Evolutionary conservation across 2,329 filamentous ascomycete species (phyloP).

Genomic region (Dendryphion nanum): DNA sequence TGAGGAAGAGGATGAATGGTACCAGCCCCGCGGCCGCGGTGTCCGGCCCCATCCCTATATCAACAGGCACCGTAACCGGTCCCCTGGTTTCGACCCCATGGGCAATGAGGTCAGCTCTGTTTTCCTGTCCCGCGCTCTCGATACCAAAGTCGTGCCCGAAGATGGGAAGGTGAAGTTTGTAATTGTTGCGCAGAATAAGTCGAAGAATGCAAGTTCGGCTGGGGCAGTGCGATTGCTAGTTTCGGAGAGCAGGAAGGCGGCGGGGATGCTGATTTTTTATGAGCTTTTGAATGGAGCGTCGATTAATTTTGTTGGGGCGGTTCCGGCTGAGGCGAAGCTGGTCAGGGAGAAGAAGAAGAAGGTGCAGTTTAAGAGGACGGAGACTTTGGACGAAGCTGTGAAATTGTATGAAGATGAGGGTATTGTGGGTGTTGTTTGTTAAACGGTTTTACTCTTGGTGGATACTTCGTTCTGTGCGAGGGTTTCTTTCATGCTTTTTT

Average conservation of each 20-base stretch:
- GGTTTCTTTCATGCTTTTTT: not conserved
- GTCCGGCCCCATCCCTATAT: too few relatives aligned
- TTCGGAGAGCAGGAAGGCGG: conserved; percentile 23
- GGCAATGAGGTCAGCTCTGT: conserved; percentile 14
- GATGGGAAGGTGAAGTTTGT: conserved; percentile 11
- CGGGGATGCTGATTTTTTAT: conserved; percentile 21
- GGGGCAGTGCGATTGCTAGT: conserved; percentile 21
- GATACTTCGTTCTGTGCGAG: not conserved
- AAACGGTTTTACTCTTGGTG: not conserved
- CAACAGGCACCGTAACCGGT: conserved; percentile 6
- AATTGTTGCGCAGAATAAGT: conserved; percentile 17
- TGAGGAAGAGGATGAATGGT: too few relatives aligned
- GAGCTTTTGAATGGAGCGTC: conserved; percentile 19
- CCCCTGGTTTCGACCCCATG: conserved; percentile 7
- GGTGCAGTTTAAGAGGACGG: conserved; percentile 17
- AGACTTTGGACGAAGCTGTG: conserved; percentile 15
- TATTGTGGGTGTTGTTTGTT: conserved; percentile 18
- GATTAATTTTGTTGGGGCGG: conserved; percentile 19
- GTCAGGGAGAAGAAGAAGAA: conserved; percentile 9
- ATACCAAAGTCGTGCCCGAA: conserved; percentile 15
- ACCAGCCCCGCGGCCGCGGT: too few relatives aligned
- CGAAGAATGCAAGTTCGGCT: conserved; percentile 1
- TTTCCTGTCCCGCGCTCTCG: conserved; percentile 20
- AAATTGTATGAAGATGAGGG: conserved; percentile 9
- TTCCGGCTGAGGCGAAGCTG: conserved; percentile 7